Conservation (phyloP, 805 yeast genomes). For the Zygoascus biomembranicola region DNA sequence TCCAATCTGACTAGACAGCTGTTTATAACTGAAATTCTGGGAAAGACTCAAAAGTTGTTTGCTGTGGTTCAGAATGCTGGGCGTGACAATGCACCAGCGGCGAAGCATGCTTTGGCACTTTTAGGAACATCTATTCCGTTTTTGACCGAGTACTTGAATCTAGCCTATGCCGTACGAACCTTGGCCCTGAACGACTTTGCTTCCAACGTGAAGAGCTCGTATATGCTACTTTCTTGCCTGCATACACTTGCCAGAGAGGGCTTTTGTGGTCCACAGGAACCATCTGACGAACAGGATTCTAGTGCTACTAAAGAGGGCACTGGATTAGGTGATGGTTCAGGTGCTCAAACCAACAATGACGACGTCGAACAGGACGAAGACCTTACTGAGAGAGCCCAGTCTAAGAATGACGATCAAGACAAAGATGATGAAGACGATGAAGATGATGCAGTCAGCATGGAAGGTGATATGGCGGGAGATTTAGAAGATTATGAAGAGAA, state of each 20-base stretch:
- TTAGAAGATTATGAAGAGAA: slow-evolving; percentile 71
- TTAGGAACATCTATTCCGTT: slow-evolving; percentile 54
- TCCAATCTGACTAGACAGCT: slow-evolving; percentile 35
- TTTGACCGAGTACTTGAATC: slow-evolving; percentile 46
- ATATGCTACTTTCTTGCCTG: slow-evolving; percentile 47
- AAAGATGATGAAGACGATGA: slow-evolving; percentile 48
- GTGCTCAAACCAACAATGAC: slow-evolving; percentile 70
- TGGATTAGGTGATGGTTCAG: slow-evolving; percentile 88
- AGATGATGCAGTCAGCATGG: slow-evolving; percentile 90
- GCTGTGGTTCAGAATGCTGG: slow-evolving; percentile 28
- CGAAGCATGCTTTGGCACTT: slow-evolving; percentile 37
- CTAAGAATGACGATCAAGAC: slow-evolving; percentile 64
- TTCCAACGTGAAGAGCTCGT: slow-evolving; percentile 53
- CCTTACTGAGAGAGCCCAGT: slow-evolving; percentile 60
- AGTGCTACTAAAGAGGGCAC: slow-evolving; percentile 74
- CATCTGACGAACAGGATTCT: slow-evolving; percentile 51
- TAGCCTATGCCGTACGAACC: slow-evolving; percentile 37
- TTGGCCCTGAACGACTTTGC: slow-evolving; percentile 43
- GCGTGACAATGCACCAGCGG: slow-evolving; percentile 16
- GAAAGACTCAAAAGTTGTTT: slow-evolving; percentile 27
- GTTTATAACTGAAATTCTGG: slow-evolving; percentile 32
- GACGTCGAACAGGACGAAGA: slow-evolving; percentile 92
- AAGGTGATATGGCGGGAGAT: slow-evolving; percentile 96
- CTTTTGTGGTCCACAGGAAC: slow-evolving; percentile 86
- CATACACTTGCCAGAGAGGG: slow-evolving; percentile 65